A percentile compares a stretch with the other conserved stretches of the same genome.
These are phyloP conservation scores for Penicillium dipodomyicola DNA, from an alignment of 495 filamentous ascomycete genomes.

Conservation along the genomic window DNA sequence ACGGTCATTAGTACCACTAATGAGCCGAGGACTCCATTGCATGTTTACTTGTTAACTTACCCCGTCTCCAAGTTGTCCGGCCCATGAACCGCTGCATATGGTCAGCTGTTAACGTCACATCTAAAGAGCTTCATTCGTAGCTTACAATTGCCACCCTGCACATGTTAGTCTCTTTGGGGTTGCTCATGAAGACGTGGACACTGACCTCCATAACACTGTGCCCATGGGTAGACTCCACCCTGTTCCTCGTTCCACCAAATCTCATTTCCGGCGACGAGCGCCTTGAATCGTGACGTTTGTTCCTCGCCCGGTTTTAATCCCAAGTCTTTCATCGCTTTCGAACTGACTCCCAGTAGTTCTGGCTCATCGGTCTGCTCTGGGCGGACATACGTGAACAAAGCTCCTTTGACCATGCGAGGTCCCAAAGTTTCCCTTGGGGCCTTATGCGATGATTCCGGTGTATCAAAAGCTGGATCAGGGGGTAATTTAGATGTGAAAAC, in stretches of 20 bases:
- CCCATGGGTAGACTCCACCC: constrained; percentile 86
- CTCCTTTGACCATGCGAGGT: constrained; percentile 79
- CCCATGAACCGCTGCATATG: constrained; percentile 70
- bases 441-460: constrained; percentile 73
- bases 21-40: neutral
- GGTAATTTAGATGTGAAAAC: constrained; percentile 77
- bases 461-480: constrained; percentile 75
- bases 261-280: constrained; percentile 75
- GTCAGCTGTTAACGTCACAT: constrained; percentile 17
- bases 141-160: constrained; percentile 58
- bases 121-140: neutral
- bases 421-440: constrained; percentile 72
- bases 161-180: constrained; percentile 18
- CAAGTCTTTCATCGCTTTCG: constrained; percentile 72
- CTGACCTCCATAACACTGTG: constrained; percentile 90
- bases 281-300: constrained; percentile 69
- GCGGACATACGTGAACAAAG: constrained; percentile 86
- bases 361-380: constrained; percentile 67
- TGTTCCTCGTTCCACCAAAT: constrained; percentile 59
- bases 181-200: neutral
- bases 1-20: constrained; percentile 5
- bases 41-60: constrained; percentile 29
- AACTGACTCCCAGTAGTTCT: constrained; percentile 77
- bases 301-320: constrained; percentile 67
- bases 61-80: constrained; percentile 92